These are phyloP conservation scores for Phylloboletellus chloephorus DNA, from an alignment of 1,284 basidiomycete genomes.

Conservation along the genomic window DNA sequence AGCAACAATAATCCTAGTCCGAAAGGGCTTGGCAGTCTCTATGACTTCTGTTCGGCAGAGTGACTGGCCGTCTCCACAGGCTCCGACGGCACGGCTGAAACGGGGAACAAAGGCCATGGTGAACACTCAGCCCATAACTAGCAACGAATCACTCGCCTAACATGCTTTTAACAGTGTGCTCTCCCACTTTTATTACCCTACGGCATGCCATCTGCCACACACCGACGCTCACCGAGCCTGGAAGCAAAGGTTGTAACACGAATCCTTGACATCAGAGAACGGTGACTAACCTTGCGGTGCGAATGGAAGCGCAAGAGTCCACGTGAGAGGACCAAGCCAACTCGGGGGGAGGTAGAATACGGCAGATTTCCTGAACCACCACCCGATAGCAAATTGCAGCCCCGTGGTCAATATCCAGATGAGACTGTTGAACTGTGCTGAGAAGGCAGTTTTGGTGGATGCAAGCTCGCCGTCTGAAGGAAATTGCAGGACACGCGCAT, in stretches of 20 bases:
- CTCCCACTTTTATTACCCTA: constrained; percentile 66
- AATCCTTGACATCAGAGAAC: background rate
- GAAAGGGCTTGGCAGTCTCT: constrained; percentile 1
- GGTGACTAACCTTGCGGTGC: constrained; percentile 62
- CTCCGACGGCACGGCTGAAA: constrained; percentile 17
- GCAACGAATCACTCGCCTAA: constrained; percentile 17
- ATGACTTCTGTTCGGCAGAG: constrained; percentile 17
- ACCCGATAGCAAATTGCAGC: constrained; percentile 74
- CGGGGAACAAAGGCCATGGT: constrained; percentile 1
- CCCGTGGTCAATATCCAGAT: constrained; percentile 85
- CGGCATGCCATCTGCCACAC: constrained; percentile 90
- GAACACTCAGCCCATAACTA: constrained; percentile 2
- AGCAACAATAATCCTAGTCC: constrained; percentile 8
- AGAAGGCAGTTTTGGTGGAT: constrained; percentile 62
- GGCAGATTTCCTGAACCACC: constrained; percentile 84
- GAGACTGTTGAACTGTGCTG: constrained; percentile 64
- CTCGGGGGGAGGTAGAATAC: constrained; percentile 87
- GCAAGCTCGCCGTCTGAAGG: constrained; percentile 64
- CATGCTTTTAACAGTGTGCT: constrained; percentile 60
- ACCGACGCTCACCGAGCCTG: constrained; percentile 83
- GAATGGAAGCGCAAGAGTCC: constrained; percentile 80
- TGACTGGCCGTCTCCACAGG: constrained; percentile 16
- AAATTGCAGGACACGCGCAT: background rate
- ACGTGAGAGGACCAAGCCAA: constrained; percentile 82
- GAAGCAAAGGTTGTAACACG: background rate